phyloP scores from a whole-genome alignment of 495 filamentous ascomycete species.

The Penicillium roqueforti region DNA sequence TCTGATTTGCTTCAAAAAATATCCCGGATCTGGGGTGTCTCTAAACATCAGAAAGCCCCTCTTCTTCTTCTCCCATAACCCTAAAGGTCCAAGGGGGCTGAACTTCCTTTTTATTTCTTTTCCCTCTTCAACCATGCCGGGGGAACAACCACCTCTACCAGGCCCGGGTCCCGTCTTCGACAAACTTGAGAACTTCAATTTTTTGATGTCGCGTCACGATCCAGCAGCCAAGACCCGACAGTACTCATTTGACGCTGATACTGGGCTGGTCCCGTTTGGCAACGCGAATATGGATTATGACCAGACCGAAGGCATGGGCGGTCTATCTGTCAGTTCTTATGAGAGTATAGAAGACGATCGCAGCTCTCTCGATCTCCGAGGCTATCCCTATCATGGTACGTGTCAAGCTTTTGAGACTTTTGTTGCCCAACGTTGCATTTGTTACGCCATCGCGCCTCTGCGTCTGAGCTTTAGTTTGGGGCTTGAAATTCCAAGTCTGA shows the following conservation, averaged over 20 bases:
- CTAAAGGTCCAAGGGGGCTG: constrained; percentile 11
- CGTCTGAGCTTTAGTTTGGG: constrained; percentile 10
- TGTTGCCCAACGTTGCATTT: constrained; percentile 37
- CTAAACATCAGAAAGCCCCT: background rate
- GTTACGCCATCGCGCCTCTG: constrained; percentile 37
- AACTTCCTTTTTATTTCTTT: constrained; percentile 2
- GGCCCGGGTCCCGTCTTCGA: constrained; percentile 29
- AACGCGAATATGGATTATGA: constrained; percentile 45
- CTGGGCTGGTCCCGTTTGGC: constrained; percentile 35
- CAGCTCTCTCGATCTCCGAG: constrained; percentile 40
- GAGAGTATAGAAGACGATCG: constrained; percentile 48
- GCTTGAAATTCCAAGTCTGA: background rate
- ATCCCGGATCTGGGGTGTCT: constrained; percentile 26
- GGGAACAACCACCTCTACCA: constrained; percentile 33
- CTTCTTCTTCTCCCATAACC: constrained; percentile 5
- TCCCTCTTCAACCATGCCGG: constrained; percentile 29
- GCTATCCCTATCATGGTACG: constrained; percentile 47
- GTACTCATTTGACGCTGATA: constrained; percentile 44
- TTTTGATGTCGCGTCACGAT: constrained; percentile 39
- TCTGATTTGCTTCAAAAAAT: constrained; percentile 8
- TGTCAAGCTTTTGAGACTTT: constrained; percentile 12
- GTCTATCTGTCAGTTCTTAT: constrained; percentile 48
- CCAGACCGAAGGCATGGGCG: constrained; percentile 46
- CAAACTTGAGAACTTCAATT: constrained; percentile 45
- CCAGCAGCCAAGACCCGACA: constrained; percentile 37